A percentile compares a stretch with the other conserved stretches of the same genome.
These are phyloP conservation scores for Alternaria infectoria DNA, from an alignment of 2,329 filamentous ascomycete genomes.

Conservation along the genomic window DNA sequence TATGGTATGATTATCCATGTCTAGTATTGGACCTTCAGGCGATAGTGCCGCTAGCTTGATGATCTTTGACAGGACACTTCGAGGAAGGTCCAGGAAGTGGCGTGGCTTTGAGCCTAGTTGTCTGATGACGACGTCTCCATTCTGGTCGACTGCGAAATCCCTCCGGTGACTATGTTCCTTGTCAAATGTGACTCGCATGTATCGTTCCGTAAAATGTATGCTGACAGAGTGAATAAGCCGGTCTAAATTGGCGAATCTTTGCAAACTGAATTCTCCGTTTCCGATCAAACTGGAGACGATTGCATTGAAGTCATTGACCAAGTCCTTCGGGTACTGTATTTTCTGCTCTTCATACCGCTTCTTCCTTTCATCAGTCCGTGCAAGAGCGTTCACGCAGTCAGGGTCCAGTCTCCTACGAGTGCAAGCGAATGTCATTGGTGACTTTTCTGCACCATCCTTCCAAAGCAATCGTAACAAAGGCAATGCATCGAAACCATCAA, in stretches of 20 bases:
- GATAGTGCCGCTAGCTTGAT: neutral
- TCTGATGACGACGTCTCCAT: neutral
- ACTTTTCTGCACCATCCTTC: neutral
- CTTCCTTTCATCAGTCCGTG: neutral
- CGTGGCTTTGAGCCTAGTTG: neutral
- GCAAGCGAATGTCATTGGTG: neutral
- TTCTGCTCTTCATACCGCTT: neutral
- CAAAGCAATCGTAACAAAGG: neutral
- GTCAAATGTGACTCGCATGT: neutral
- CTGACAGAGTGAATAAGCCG: neutral
- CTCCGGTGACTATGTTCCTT: neutral
- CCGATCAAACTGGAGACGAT: neutral
- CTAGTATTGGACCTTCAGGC: neutral
- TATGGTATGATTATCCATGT: neutral
- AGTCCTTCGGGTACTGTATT: neutral
- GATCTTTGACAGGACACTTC: neutral
- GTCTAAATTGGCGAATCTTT: neutral
- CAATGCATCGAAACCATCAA: neutral
- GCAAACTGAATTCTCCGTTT: neutral
- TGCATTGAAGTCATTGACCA: neutral
- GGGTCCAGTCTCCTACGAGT: neutral
- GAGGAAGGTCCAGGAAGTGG: neutral
- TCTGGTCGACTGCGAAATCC: neutral
- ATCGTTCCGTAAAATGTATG: neutral
- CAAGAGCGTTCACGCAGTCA: neutral